Base-by-base conservation (phyloP, 192 early-diverging fungal species). In the Coemansia sp. region DNA sequence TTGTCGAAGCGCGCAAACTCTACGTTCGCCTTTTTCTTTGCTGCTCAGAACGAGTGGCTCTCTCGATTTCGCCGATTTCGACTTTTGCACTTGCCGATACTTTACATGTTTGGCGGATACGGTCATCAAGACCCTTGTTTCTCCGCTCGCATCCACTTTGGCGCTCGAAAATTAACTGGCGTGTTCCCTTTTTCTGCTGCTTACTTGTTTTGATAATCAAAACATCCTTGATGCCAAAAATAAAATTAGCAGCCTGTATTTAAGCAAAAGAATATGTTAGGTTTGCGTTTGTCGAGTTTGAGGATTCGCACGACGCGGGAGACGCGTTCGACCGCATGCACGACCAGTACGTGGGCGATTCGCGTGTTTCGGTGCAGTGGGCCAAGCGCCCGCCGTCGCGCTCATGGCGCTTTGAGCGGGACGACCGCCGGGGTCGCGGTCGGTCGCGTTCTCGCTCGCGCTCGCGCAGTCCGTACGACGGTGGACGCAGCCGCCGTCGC, bases 241-340 rank as follows among this genome's bases (percentile, higher is more conserved):
- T 26, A 53, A 22, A 26, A 53, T 28, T 25, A 26, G 21, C 14
- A 26, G 26, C 4, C 21, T 53, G 21, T 22, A 53, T 12, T 26
- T 53, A 53, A 31, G 31, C 31, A 31, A 31, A 25, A 26, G 15
- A 15, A 22, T 4, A 4, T 26, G 40, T 14, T 69, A 94, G 91
- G 47, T 96, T 91, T 84, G 94, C 96, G 12, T 98, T 96, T 87
- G 89, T 96, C 46, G 96, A 98, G 84, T 96, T 89, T 75, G 93
- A 95, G 66, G 91, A 96, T 71, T 76, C 84, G 62, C 83, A 91
- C 50, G 96, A 98, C 71, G 92, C 93, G 21, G 91, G 87, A 19
- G 94, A 96, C 71, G 94, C 96, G n/a, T 94, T 87, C 62, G 84
- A 94, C 67, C 92, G 92, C 42, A 93, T 98, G 94, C 93, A 93